These are phyloP conservation scores for Berberis thunbergii DNA, from an alignment of 164 flowering plant species.

Conservation along the genomic window DNA sequence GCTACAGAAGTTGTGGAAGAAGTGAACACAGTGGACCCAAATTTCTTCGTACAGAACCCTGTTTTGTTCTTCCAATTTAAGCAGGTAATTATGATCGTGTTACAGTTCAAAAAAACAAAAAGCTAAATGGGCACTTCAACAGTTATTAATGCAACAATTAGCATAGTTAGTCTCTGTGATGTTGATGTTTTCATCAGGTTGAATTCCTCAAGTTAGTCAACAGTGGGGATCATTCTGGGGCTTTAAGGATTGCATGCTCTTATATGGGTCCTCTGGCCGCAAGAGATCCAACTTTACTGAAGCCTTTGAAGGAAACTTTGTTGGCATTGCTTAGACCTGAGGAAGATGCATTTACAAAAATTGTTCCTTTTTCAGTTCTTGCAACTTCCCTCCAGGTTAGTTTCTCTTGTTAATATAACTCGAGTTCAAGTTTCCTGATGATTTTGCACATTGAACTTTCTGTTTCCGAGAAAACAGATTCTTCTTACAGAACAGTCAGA, in stretches of 20 bases:
- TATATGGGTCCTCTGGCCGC: conserved; percentile 89
- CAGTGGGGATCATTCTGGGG: conserved; percentile 63
- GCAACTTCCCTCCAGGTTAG: conserved; percentile 90
- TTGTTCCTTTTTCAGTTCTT: conserved; percentile 63
- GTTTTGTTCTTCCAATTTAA: conserved; percentile 72
- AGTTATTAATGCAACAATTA: too few relatives aligned
- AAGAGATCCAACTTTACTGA: conserved; percentile 58
- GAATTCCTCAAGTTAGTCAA: conserved; percentile 86
- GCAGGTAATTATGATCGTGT: conserved; percentile 42
- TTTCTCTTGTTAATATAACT: neutral
- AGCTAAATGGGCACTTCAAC: neutral
- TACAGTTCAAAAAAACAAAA: too few relatives aligned
- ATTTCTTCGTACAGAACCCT: conserved; percentile 70
- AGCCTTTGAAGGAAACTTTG: conserved; percentile 89
- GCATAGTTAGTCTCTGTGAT: too few relatives aligned
- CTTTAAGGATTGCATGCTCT: conserved; percentile 73
- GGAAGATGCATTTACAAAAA: conserved; percentile 45
- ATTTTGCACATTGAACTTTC: too few relatives aligned
- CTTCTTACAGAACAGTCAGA: too few relatives aligned
- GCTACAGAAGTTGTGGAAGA: conserved; percentile 87
- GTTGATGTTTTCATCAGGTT: conserved; percentile 39
- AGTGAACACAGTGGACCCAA: conserved; percentile 61
- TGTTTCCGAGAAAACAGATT: too few relatives aligned
- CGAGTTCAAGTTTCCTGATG: too few relatives aligned
- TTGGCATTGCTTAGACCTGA: conserved; percentile 62